phyloP scores from a whole-genome alignment of 164 flowering plant genomes.

The Nymphaea colorata region DNA sequence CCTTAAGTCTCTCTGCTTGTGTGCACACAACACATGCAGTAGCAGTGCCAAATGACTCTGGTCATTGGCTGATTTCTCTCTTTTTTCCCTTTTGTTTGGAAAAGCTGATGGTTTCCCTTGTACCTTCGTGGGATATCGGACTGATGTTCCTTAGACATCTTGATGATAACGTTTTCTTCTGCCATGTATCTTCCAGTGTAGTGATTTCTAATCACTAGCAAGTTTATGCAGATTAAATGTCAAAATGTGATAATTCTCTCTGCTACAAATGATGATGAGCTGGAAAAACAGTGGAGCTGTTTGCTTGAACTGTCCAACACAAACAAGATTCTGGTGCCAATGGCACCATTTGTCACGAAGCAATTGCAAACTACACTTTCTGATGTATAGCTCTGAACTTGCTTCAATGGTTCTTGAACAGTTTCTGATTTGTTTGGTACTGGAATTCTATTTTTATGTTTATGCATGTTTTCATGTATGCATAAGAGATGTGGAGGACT shows the following conservation, averaged over 20 bases:
- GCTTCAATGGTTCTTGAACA: background rate
- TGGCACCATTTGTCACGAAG: conserved; percentile 51
- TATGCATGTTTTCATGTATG: background rate
- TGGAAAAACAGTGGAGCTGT: conserved; percentile 76
- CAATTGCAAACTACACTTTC: conserved; percentile 36
- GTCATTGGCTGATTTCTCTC: no score
- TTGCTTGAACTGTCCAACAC: conserved; percentile 42
- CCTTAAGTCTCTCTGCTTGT: no score
- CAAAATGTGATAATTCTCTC: conserved; percentile 62
- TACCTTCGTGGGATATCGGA: no score
- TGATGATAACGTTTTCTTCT: no score
- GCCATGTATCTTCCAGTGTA: no score
- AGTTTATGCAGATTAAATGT: conserved; percentile 30
- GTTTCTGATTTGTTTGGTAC: background rate
- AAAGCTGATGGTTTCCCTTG: no score
- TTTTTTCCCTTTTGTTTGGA: no score
- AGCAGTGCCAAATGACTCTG: no score
- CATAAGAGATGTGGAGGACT: background rate
- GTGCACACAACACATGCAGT: no score
- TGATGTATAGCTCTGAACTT: conserved; percentile 41
- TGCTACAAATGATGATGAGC: conserved; percentile 66
- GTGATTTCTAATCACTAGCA: no score
- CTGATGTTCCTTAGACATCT: no score
- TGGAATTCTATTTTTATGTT: no score
- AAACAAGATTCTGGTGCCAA: conserved; percentile 21